Percentiles rank a stretch among this genome's conserved stretches.
These are phyloP conservation scores for Zasmidium angulare DNA, from an alignment of 2,329 filamentous ascomycete species.

Conservation along the genomic window DNA sequence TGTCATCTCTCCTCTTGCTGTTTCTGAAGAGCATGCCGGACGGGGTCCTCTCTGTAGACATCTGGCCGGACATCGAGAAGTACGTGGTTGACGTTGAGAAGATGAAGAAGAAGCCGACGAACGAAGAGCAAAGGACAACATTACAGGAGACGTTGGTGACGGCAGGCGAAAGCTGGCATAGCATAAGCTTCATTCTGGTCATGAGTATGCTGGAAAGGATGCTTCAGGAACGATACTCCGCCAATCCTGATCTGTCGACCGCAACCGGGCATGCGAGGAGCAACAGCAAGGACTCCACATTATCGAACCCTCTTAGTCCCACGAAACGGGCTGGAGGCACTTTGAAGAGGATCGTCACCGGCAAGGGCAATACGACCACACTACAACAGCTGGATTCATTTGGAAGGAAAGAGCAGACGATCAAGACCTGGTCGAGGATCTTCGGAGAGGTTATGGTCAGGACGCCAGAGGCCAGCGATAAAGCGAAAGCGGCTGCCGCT, in stretches of 20 bases:
- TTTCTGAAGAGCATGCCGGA: constrained; percentile 77
- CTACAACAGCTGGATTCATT: constrained; percentile 47
- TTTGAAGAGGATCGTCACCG: constrained; percentile 37
- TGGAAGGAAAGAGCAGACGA: constrained; percentile 37
- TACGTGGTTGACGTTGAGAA: constrained; percentile 53
- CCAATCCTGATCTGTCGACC: constrained; percentile 11
- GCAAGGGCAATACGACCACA: constrained; percentile 45
- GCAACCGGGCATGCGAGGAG: neutral
- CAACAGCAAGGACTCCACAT: neutral
- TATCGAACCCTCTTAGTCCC: constrained; percentile 32
- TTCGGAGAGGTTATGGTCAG: constrained; percentile 66
- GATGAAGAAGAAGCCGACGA: constrained; percentile 42
- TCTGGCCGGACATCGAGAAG: constrained; percentile 71
- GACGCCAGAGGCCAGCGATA: constrained; percentile 48
- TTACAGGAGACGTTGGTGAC: constrained; percentile 73
- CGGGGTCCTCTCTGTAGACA: constrained; percentile 68
- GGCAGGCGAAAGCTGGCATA: constrained; percentile 66
- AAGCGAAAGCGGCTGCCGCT: constrained; percentile 60
- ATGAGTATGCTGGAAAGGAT: constrained; percentile 71
- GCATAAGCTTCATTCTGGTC: constrained; percentile 85
- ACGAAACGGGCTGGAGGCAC: constrained; percentile 32
- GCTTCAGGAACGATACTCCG: constrained; percentile 41
- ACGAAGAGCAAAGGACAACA: constrained; percentile 58
- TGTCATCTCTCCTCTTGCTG: constrained; percentile 68
- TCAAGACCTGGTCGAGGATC: constrained; percentile 65